Conservation (phyloP, 192 early-diverging fungal species). For the Linnemannia zychae region DNA sequence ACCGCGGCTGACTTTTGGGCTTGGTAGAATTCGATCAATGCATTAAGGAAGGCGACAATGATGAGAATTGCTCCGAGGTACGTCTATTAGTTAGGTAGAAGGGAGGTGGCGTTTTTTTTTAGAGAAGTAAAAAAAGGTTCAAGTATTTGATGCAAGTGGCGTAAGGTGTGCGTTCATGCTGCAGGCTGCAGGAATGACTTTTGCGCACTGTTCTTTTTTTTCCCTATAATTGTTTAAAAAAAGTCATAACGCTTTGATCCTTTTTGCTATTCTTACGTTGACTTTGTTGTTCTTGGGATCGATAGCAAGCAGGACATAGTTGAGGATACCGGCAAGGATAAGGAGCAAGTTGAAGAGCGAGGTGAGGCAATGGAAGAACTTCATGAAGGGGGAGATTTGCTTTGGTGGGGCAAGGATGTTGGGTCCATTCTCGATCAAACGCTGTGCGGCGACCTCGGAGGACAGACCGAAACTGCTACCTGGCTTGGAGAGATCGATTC, state of each 20-base stretch:
- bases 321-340: constrained; percentile 82
- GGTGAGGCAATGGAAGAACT: constrained; percentile 80
- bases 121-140: background rate
- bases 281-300: constrained; percentile 80
- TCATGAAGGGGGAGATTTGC: constrained; percentile 78
- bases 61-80: constrained; percentile 95
- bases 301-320: constrained; percentile 85
- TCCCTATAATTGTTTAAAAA: background rate
- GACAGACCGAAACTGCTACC: constrained; percentile 79
- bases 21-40: constrained; percentile 93
- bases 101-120: background rate
- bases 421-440: constrained; percentile 78
- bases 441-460: constrained; percentile 67
- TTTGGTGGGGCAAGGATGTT: constrained; percentile 92
- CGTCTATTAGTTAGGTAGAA: constrained; percentile 56
- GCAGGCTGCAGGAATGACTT: constrained; percentile 2
- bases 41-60: constrained; percentile 90
- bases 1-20: constrained; percentile 90
- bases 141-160: too few species aligned
- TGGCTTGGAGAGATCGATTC: constrained; percentile 72
- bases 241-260: too few species aligned
- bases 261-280: constrained; percentile 68
- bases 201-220: background rate
- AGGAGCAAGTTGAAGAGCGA: constrained; percentile 93
- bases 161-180: background rate